A percentile compares a stretch with the other conserved stretches of the same genome.
These are phyloP conservation scores for Neurospora sp. DNA, from an alignment of 2,329 filamentous ascomycete species.

Conservation along the genomic window DNA sequence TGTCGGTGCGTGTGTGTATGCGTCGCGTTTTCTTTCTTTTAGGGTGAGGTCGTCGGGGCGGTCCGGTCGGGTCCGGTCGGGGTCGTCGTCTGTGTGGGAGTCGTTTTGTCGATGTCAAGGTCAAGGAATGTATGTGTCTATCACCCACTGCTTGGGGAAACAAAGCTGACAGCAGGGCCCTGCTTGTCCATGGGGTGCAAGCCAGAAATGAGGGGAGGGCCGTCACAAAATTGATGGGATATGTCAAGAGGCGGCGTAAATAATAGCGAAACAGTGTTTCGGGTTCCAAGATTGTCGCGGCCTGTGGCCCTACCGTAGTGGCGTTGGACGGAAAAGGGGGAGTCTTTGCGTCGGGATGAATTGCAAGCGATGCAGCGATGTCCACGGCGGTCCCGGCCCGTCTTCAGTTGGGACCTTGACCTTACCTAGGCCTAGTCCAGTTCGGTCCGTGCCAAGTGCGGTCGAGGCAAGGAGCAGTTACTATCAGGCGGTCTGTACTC, in stretches of 20 bases:
- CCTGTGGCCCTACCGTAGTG: neutral
- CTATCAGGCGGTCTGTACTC: neutral
- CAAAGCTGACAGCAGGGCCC: slow-evolving; percentile 1
- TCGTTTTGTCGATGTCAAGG: neutral
- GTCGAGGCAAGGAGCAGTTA: neutral
- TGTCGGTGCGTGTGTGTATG: neutral
- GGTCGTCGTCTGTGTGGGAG: neutral
- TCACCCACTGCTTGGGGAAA: slow-evolving; percentile 7
- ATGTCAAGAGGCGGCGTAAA: neutral
- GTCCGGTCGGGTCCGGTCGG: neutral
- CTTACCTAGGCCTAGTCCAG: neutral
- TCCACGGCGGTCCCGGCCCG: neutral
- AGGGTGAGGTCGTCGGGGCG: neutral
- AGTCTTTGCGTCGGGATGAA: neutral
- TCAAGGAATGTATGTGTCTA: neutral
- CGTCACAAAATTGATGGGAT: slow-evolving; percentile 1
- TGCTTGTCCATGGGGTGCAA: slow-evolving; percentile 8
- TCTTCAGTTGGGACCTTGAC: neutral
- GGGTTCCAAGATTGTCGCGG: neutral
- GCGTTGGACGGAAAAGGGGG: neutral
- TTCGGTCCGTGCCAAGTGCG: neutral
- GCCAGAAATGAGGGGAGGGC: neutral
- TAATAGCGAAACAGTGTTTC: neutral
- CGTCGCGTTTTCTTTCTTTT: neutral
- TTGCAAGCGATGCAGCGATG: neutral